These are phyloP conservation scores for Exophiala aquamarina DNA, from an alignment of 2,329 filamentous ascomycete species.

Conservation along the genomic window DNA sequence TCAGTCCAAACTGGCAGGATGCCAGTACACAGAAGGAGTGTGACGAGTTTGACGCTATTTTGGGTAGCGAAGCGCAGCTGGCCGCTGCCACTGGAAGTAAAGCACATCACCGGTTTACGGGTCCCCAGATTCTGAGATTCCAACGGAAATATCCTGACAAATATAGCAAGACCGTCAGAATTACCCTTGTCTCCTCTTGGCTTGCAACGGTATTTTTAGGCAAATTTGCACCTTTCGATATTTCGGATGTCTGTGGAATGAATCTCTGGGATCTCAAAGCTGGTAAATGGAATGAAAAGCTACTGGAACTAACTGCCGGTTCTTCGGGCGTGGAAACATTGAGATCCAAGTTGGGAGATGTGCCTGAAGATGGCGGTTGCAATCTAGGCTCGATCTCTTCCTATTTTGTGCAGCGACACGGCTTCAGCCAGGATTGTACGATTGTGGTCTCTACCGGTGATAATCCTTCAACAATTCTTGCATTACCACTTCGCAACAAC, in stretches of 20 bases:
- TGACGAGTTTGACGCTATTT: slow-evolving; percentile 74
- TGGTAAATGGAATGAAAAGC: slow-evolving; percentile 69
- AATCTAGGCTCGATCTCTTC: slow-evolving; percentile 71
- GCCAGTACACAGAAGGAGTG: slow-evolving; percentile 91
- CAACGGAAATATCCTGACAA: slow-evolving; percentile 75
- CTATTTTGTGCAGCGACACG: slow-evolving; percentile 79
- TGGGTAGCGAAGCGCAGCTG: slow-evolving; percentile 67
- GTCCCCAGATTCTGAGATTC: slow-evolving; percentile 92
- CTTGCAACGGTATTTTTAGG: slow-evolving; percentile 88
- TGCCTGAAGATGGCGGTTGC: slow-evolving; percentile 76
- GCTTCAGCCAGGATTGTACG: slow-evolving; percentile 72
- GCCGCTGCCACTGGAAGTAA: slow-evolving; percentile 84
- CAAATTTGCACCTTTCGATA: slow-evolving; percentile 82
- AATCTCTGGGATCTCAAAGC: slow-evolving; percentile 89
- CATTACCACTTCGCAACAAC: slow-evolving; percentile 78
- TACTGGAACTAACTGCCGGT: slow-evolving; percentile 75
- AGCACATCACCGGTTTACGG: slow-evolving; percentile 96
- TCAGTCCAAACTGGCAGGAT: slow-evolving; percentile 97
- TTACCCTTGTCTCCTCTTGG: slow-evolving; percentile 94
- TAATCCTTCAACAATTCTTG: slow-evolving; percentile 92
- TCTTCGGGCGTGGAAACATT: slow-evolving; percentile 63
- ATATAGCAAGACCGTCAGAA: slow-evolving; percentile 76
- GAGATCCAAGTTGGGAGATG: slow-evolving; percentile 74
- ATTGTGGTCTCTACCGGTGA: slow-evolving; percentile 90
- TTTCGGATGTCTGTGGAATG: slow-evolving; percentile 93